Evolutionary conservation across 495 filamentous ascomycete species (phyloP), one percentile per base, ranked within the genome.

Genomic region (Penicillium verhagenii): DNA sequence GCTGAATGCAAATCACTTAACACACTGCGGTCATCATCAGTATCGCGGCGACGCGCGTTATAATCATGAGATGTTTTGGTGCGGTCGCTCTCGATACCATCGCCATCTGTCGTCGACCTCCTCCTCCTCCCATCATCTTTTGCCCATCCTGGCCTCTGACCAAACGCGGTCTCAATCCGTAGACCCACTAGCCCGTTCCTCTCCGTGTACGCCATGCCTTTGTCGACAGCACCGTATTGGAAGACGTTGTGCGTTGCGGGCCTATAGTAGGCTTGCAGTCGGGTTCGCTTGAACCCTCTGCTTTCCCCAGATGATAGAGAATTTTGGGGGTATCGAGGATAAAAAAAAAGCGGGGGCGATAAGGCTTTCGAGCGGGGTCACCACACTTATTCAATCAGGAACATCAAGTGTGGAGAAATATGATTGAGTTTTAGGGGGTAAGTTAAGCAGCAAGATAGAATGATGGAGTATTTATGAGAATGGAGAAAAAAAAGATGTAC

Each of bases 21-120:
- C 47, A 68, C 67, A 74, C 72, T 78, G 66, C 59, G 63, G 60
- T 75, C 72, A 63, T 74, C 66, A 72, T 78, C 68, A 74, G 72
- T 70, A 74, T 70, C 74, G 71, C 65, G 68, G 67, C 67, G 57
- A 49, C 45, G 68, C 71, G 70, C 68, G 67, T 54, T 58, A 64
- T 70, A 68, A 61, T 73, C 67, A 66, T 69, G 66, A 72, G 62
- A 66, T 58, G 61, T 63, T 58, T 72, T 74, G 66, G 65, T 72
- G 65, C 62, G 69, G 60, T 76, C 73, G 73, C 68, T 71, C 61
- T 72, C 68, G 72, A 71, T 72, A 70, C 67, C 71, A 71, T 72
- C 72, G 61, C 70, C 64, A 63, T 59, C 58, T 54, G 53, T 48
- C 52, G 65, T 58, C 60, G 59, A 57, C 54, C 55, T 55, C 52